Conservation (phyloP, 169 alveolate genomes). For the Plasmodium ovale region DNA sequence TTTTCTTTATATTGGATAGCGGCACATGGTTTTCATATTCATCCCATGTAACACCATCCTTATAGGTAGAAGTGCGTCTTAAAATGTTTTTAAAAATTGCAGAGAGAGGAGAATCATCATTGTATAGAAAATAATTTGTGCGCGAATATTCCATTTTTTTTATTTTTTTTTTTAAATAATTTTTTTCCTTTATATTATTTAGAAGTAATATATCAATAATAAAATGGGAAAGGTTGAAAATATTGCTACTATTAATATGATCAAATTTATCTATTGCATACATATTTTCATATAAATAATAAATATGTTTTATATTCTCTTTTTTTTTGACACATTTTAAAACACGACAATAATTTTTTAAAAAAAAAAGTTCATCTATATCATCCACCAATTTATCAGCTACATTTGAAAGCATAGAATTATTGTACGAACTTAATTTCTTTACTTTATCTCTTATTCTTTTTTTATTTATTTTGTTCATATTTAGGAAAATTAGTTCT, state of each 20-base stretch:
- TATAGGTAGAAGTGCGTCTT: neutral
- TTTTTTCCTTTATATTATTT: conserved; percentile 30
- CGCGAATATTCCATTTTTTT: conserved; percentile 48
- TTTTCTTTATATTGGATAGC: neutral
- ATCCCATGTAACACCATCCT: neutral
- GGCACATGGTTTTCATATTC: neutral
- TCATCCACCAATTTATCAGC: conserved; percentile 49
- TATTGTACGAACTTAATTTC: conserved; percentile 45
- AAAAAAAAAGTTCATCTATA: conserved; percentile 22
- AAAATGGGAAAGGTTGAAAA: conserved; percentile 57
- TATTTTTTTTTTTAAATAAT: conserved; percentile 67
- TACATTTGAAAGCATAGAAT: conserved; percentile 17
- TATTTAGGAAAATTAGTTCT: conserved; percentile 21
- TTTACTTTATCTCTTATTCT: conserved; percentile 71
- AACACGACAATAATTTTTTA: conserved; percentile 42
- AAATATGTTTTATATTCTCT: conserved; percentile 41
- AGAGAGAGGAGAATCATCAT: neutral
- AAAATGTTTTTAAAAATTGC: conserved; percentile 33
- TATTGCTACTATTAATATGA: conserved; percentile 64
- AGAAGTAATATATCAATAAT: conserved; percentile 64
- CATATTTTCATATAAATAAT: conserved; percentile 74
- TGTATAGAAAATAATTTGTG: neutral
- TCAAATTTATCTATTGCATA: conserved; percentile 60
- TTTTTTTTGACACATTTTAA: conserved; percentile 31
- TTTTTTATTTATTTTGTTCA: conserved; percentile 38